A percentile compares a stretch with the other conserved stretches of the same genome.
Evolutionary conservation across 306 rosid species (phyloP).

Genomic region (Cucumis sativus): DNA sequence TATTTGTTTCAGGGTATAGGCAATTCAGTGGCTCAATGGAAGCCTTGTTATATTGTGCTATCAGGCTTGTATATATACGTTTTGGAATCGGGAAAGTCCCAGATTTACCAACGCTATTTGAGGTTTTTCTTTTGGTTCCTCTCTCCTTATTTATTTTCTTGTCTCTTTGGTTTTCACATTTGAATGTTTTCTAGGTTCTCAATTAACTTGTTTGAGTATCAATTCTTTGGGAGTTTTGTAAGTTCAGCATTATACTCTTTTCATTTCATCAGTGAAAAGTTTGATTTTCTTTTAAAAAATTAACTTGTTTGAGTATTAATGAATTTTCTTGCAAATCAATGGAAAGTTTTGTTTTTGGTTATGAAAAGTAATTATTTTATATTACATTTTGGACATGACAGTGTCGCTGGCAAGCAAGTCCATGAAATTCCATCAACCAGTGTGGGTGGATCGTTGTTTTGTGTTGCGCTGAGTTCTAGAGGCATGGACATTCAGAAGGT

Average conservation of each 20-base stretch:
- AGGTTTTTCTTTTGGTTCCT: constrained; percentile 34
- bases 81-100: constrained; percentile 64
- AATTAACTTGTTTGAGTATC: neutral
- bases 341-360: too few species aligned
- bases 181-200: neutral
- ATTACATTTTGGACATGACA: constrained; percentile 25
- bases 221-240: neutral
- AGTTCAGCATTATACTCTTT: too few species aligned
- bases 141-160: neutral
- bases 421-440: constrained; percentile 59
- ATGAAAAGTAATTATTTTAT: neutral
- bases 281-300: neutral
- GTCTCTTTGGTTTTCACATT: neutral
- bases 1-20: constrained; percentile 69
- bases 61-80: constrained; percentile 67
- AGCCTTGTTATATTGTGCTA: constrained; percentile 69
- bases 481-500: constrained; percentile 79
- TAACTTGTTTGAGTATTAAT: neutral
- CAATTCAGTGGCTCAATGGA: constrained; percentile 91
- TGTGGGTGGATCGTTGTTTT: constrained; percentile 62
- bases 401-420: constrained; percentile 87
- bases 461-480: constrained; percentile 63
- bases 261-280: too few species aligned
- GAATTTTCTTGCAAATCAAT: too few species aligned
- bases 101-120: constrained; percentile 57